Evolutionary conservation across 2,329 filamentous ascomycete genomes (phyloP), one percentile per base, ranked within the genome.

Genomic region (Arachnomyces sp.): DNA sequence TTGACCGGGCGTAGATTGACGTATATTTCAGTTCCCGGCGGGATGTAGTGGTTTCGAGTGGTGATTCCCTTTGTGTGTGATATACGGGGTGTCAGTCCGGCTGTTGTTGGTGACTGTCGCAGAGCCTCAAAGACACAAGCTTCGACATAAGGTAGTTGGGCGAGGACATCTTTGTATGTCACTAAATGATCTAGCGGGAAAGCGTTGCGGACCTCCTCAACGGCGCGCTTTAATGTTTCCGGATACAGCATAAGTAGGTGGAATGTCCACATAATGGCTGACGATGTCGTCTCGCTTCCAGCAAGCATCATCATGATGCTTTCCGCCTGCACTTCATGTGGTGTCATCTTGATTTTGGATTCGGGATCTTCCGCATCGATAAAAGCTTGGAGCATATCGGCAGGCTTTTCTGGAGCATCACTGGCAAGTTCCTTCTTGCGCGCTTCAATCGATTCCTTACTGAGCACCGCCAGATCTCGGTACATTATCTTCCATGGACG

Each of bases 221-320:
- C 35, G 6, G 35, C 35, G 21, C 28, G 28, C 35, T 28, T 30
- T 15, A 37, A 28, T n/a, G 18, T 37, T 4, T 37, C 18, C 7
- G 35, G 35, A 28, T 37, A 21, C 16, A 37, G 35, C 17, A 37
- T 18, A 15, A 37, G 28, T 28, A 37, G 35, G 30, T 37, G 35
- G 35, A 37, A 37, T 15, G 28, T 28, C 35, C 35, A 37, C 35
- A 37, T 37, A 28, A 37, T 37, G 35, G 35, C 35, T 15, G 17
- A 25, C 12, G 35, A 37, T 13, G 35, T 37, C 12, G 35, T 37
- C 28, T 37, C 35, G 12, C 35, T 37, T 14, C 35, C 35, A 12
- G 35, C 35, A 18, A 37, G 8, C 35, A 37, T 37, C 35, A 37
- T 37, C 35, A 37, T 37, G 21, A 37, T 37, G 35, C 35, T 25